Evolutionary conservation across 306 rosid genomes (phyloP), one percentile per base, ranked within the genome.

Genomic region (Glycine tomentella): DNA sequence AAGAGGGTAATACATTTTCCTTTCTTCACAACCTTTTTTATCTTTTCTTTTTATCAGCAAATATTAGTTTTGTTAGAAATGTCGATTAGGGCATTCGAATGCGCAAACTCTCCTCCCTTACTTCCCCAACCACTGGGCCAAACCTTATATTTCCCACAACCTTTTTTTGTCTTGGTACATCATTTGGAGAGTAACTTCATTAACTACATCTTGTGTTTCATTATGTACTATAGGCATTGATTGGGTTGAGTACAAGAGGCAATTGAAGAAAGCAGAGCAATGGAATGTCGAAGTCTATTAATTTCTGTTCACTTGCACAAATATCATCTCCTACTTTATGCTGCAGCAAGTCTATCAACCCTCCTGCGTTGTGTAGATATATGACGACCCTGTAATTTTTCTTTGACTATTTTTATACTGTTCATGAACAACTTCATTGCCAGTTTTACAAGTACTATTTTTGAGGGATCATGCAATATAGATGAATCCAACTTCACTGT

Each of bases 281-380:
- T 94, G 98, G 98, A 94, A 94, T 80, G 98, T 94, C 49, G 98
- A 94, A 89, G 98, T 94, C 56, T 94, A 94, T 86, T 94, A 90
- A 86, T 86, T 88, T 82, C 77, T 75, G 56, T 73, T 73, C 80
- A 77, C 48, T 33, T 80, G 83, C 87, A 88, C 90, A 89, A 74
- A 88, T 67, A 51, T 83, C 46, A 65, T 74, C 36, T 65, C 76
- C 78, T 33, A 58, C 74, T 86, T 80, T 49, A 64, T 77, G 63
- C 72, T 84, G 78, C 77, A 69, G 9, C 52, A 17, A 17, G 81
- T 81, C 38, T 81, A 74, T 79, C 83, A 77, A 5, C 66, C 84
- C 63, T 84, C 79, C 81, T 82, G 78, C 89, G 67, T 82, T 88
- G 66, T 83, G 90, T 88, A 88, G 89, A 88, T 90, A 88, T 87